Conservation (phyloP, 2,329 filamentous ascomycete species). For the Epicoccum nigrum region DNA sequence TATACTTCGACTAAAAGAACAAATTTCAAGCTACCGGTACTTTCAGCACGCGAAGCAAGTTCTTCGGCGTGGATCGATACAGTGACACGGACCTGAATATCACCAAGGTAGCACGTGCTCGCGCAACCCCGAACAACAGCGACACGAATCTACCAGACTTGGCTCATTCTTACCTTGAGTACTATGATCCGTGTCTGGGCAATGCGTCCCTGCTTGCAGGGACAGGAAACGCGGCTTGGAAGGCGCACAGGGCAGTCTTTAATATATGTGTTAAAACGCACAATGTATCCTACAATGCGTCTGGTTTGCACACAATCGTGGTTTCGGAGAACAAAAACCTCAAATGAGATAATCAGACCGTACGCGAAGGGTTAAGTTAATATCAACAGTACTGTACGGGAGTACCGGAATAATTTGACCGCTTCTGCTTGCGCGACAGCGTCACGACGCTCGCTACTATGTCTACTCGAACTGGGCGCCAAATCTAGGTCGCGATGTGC, state of each 20-base stretch:
- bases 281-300: background rate
- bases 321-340: background rate
- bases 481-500: no score
- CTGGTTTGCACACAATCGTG: background rate
- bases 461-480: no score
- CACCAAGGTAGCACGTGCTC: background rate
- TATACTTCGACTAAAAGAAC: no score
- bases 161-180: background rate
- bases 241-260: background rate
- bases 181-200: background rate
- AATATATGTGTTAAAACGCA: background rate
- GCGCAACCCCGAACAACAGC: background rate
- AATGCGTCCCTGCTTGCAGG: background rate
- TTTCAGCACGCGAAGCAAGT: background rate
- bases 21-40: background rate
- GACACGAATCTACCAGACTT: background rate
- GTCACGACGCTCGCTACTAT: no score
- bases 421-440: no score
- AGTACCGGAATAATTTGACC: no score
- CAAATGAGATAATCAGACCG: background rate
- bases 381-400: no score
- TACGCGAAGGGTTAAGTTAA: no score
- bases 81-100: background rate
- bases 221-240: background rate
- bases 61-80: background rate